Percentiles rank a stretch among this genome's conserved stretches.
phyloP scores from a whole-genome alignment of 208 protist species.

The Vickermania spadyakhi region DNA sequence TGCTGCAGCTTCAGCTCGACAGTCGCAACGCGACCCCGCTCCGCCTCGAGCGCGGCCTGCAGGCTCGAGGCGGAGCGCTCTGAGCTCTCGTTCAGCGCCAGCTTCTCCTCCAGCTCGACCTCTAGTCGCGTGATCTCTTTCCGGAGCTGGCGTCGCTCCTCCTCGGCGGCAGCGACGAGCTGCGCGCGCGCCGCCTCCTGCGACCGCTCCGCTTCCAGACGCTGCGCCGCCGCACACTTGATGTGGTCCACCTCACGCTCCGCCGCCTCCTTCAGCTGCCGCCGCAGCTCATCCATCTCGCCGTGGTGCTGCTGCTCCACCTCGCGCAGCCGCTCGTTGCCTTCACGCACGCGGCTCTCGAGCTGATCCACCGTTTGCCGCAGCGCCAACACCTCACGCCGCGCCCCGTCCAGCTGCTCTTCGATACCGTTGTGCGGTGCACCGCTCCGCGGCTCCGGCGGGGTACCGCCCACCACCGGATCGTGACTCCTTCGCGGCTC shows the following conservation, averaged over 20 bases:
- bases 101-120: background rate
- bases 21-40: constrained; percentile 6
- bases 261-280: constrained; percentile 2
- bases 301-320: background rate
- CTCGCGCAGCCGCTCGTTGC: background rate
- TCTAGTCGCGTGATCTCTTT: background rate
- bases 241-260: constrained; percentile 38
- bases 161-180: constrained; percentile 7
- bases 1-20: background rate
- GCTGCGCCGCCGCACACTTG: constrained; percentile 12
- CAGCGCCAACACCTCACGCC: constrained; percentile 32
- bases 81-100: background rate
- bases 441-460: constrained; percentile 3
- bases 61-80: background rate
- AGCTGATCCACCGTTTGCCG: constrained; percentile 23
- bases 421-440: background rate
- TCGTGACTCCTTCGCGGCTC: too few relatives aligned
- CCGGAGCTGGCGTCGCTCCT: background rate
- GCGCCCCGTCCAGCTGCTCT: constrained; percentile 20
- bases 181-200: constrained; percentile 43
- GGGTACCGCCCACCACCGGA: background rate
- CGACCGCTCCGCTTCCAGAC: constrained; percentile 10
- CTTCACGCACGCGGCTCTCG: background rate
- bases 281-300: background rate
- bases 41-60: constrained; percentile 3